A percentile compares a stretch with the other conserved stretches of the same genome.
Evolutionary conservation across 2,329 filamentous ascomycete species (phyloP).

Genomic region (Coniosporium tulheliwenetii): DNA sequence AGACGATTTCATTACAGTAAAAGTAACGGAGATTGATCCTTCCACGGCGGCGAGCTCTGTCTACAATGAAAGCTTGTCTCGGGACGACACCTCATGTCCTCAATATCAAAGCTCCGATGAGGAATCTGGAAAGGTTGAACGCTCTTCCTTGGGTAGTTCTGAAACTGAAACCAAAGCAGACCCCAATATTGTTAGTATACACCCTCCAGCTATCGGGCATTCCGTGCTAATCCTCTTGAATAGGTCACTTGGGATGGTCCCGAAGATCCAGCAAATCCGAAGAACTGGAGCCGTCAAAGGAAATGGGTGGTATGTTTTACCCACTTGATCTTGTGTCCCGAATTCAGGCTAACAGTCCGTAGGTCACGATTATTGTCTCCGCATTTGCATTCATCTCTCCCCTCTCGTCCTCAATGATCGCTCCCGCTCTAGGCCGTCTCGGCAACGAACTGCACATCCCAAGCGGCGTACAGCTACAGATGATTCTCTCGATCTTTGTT

Average conservation of each 20-base stretch:
- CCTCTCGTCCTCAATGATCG: conserved; percentile 8
- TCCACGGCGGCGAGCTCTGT: no score
- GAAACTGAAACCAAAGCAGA: no score
- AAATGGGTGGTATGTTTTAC: conserved; percentile 5
- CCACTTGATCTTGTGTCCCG: not conserved
- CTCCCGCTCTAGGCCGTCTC: conserved; percentile 8
- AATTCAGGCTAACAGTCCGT: not conserved
- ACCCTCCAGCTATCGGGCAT: no score
- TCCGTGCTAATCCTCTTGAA: not conserved
- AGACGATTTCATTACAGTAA: no score
- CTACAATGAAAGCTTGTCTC: no score
- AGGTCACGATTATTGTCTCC: conserved; percentile 5
- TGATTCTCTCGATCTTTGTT: conserved; percentile 25
- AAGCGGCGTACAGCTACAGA: conserved; percentile 2
- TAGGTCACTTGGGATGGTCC: conserved; percentile 1
- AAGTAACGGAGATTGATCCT: no score
- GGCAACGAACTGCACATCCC: conserved; percentile 5
- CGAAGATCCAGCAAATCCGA: conserved; percentile 6
- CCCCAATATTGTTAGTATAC: no score
- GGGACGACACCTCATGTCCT: no score
- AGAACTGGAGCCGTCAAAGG: conserved; percentile 4
- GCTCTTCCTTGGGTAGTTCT: no score
- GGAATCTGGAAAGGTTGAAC: no score
- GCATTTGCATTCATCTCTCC: conserved; percentile 5
- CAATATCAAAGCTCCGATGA: no score